Base-by-base conservation (phyloP, 2,329 filamentous ascomycete species). In the Orbilia javanica region DNA sequence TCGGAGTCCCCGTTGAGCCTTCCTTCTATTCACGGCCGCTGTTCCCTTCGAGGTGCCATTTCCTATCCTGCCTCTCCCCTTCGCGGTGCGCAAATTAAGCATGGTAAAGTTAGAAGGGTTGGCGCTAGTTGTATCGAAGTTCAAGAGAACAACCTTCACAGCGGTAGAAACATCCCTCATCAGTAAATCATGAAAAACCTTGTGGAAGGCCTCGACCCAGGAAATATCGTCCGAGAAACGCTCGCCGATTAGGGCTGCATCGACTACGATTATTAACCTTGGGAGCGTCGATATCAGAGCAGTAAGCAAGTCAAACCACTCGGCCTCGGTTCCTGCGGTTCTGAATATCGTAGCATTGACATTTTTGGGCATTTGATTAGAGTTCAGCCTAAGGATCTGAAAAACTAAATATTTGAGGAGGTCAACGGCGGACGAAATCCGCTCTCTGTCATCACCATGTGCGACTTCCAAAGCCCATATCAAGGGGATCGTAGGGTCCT, bases 131-230 rank as follows among this genome's bases (percentile, higher is more conserved):
- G 34, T 63, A 44, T 46, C 36, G 11, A 63, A 46, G 20, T 63
- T 63, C 29, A 63, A 63, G 8, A 63, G 57, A n/a, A 63, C 57
- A 27, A 63, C 57, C 29, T 63, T 63, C 0, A 63, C 36, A 29
- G 46, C 46, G 6, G 57, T 46, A 0, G 13, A 0, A 3, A 46
- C 15, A 31, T 31, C 20, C 11, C 27, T 44, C 22, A 46, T n/a
- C 5, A 25, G 27, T 13, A 63, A 7, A 27, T 63, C 57, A 0
- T 63, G 2, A 18, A 44, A 63, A 1, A 63, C 57, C 25, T n/a
- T 7, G 7, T 8, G 29, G 8, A 63, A 63, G 3, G 57, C 57
- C 3, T 63, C 36, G 22, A 63, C 22, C 57, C 57, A 63, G 25
- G 57, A 63, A 11, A 63, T 46, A 63, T 63, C 57, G 18, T 63